Base-by-base conservation (phyloP, 2,329 filamentous ascomycete species). In the Hypocreales sp. region DNA sequence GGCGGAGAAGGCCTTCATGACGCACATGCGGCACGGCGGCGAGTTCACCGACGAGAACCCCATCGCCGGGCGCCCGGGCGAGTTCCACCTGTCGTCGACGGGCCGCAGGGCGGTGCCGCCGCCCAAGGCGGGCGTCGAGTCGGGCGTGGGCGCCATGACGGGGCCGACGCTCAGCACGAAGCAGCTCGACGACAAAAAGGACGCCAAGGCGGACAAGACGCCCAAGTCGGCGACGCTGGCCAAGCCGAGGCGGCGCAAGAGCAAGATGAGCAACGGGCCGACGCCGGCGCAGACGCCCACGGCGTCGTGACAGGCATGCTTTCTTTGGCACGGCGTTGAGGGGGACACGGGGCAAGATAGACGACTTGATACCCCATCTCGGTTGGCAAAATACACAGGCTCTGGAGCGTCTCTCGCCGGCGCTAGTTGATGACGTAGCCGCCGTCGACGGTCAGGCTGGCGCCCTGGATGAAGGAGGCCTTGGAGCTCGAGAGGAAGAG, bases 21-120 rank as follows among this genome's bases (percentile, higher is more conserved):
- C 69, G 22, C 67, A 72, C 37, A 55, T 69, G 47, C 61, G 59
- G 35, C 68, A 66, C 37, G 72, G 70, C 20, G 64, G 68, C 26
- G 71, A 77, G 36, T 77, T 72, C 42, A 67, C 77, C 49, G 69
- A 78, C 47, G 68, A 76, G 46, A 77, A 74, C 37, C 70, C 72
- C 22, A 76, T 78, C 39, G 75, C 70, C 1, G 72, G 73, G 26
- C 61, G 64, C 17, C 72, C 72, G 1, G 72, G 72, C 26, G 68
- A 72, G 29, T 78, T 77, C 46, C 69, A 75, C 37, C 58, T 76
- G 8, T 64, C 65, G 7, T 71, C 67, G 7, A 74, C 69, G 0
- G 71, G 72, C 2, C 60, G 69, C 29, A 66, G 66, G 40, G 40
- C 46, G 2, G 44, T 49, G 5, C 43, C 41, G 11, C 45, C 50